phyloP scores from a whole-genome alignment of 2,329 filamentous ascomycete species.

The Davidsoniella australis region DNA sequence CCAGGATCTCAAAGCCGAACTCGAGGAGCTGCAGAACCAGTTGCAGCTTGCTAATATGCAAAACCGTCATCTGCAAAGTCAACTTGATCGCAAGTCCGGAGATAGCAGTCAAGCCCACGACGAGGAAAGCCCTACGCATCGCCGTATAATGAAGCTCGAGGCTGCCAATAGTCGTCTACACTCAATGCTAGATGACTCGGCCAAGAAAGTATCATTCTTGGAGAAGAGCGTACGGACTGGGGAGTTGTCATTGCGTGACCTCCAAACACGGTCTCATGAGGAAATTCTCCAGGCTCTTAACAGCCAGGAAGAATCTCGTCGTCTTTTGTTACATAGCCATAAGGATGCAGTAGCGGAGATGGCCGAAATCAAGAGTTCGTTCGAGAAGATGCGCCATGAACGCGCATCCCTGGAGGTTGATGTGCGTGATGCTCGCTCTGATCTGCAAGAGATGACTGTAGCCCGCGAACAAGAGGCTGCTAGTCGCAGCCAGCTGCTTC shows the following conservation, averaged over 20 bases:
- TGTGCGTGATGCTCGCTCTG: conserved; percentile 65
- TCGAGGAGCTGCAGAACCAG: conserved; percentile 87
- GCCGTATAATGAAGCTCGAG: conserved; percentile 79
- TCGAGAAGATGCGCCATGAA: conserved; percentile 71
- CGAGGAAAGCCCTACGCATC: conserved; percentile 63
- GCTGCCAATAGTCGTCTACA: conserved; percentile 82
- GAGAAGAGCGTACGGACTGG: conserved; percentile 78
- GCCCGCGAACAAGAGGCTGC: conserved; percentile 73
- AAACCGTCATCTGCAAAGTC: conserved; percentile 78
- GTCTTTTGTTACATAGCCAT: conserved; percentile 65
- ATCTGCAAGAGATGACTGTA: conserved; percentile 62
- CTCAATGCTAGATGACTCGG: conserved; percentile 85
- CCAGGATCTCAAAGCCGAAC: conserved; percentile 78
- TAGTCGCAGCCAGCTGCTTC: conserved; percentile 73
- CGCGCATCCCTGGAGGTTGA: conserved; percentile 71
- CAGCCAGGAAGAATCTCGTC: conserved; percentile 77
- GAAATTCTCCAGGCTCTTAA: conserved; percentile 86
- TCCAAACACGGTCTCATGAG: conserved; percentile 85
- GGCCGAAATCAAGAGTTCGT: conserved; percentile 68
- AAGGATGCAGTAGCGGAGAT: conserved; percentile 75
- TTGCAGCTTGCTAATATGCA: conserved; percentile 90
- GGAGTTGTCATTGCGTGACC: conserved; percentile 73
- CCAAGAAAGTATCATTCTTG: conserved; percentile 76
- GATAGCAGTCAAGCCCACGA: conserved; percentile 24
- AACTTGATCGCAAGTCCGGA: conserved; percentile 44